Conservation (phyloP, 495 filamentous ascomycete genomes). For the Coniosporium apollinis region DNA sequence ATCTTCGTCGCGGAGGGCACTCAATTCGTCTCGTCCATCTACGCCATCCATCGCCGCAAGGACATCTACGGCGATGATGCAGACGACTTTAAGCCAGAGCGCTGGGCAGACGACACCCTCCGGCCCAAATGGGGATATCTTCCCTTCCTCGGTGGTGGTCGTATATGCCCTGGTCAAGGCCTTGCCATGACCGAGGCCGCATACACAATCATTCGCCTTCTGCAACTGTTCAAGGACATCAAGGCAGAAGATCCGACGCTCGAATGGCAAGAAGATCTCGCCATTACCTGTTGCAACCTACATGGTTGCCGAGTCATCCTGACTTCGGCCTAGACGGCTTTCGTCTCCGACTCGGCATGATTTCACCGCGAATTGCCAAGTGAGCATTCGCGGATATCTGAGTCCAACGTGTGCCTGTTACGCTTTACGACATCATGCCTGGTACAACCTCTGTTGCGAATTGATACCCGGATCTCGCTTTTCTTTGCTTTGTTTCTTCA, state of each 20-base stretch:
- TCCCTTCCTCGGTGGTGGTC: conserved; percentile 6
- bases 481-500: no score
- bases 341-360: background rate
- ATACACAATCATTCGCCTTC: background rate
- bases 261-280: background rate
- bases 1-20: conserved; percentile 26
- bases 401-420: no score
- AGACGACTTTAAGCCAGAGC: conserved; percentile 33
- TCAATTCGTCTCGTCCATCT: conserved; percentile 27
- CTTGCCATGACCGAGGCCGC: background rate
- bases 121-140: conserved; percentile 3
- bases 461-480: no score
- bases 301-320: background rate
- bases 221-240: background rate
- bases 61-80: conserved; percentile 37
- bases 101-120: conserved; percentile 35
- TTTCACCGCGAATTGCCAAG: no score
- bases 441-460: no score
- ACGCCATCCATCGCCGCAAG: conserved; percentile 34
- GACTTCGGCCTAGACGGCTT: background rate
- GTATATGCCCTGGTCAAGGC: conserved; percentile 5
- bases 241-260: background rate
- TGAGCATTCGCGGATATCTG: no score
- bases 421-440: no score
- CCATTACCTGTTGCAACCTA: background rate